Evolutionary conservation across 1,284 basidiomycete genomes (phyloP), one percentile per base, ranked within the genome.

Genomic region (Cutaneotrichosporon arboriforme): DNA sequence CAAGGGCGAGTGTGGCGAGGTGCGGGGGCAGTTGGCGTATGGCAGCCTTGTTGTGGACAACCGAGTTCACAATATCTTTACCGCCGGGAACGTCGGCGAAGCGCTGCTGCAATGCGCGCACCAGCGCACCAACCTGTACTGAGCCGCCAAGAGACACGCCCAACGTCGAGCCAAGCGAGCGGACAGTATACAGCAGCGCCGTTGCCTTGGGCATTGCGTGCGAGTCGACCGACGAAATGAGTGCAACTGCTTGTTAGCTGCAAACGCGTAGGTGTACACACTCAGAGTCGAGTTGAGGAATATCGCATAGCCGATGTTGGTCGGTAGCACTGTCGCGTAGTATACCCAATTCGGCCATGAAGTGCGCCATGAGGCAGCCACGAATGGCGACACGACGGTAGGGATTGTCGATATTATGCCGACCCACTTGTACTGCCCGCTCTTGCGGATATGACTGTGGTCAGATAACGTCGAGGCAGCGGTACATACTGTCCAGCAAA

Each of bases 401-500:
- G 71, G 64, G 20, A 67, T 20, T 26, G 76, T 62, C 1, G 68
- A 58, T 12, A 70, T 8, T 4, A 66, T 52, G 4, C 72, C 74
- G 8, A 77, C 50, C 15, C 51, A 21, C 4, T 62, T 61, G 54
- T 73, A 77, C 8, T 55, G 49, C 1, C 69, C 69, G 0, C 73
- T 69, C 4, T 57, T 45, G 12, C 69, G 67, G 44, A 77, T 77
- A 41, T 73, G 61, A 41, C 72, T 74, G 47, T 2, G 14, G 42
- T 62, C 47, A 58, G 51, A n/a, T 39, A 15, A 8, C 3, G 26
- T 3, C 13, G 26, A 44, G 13, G n/a, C 5, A n/a, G 13, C 0
- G 8, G 2, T 7, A 67, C 72, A 62, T 67, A 89, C 86, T 89
- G 86, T 67, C 92, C 92, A 39, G 90, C 87, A 49, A 88, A 79